Base-by-base conservation (phyloP, 2,329 filamentous ascomycete genomes). In the Penicillium sclerotiorum region DNA sequence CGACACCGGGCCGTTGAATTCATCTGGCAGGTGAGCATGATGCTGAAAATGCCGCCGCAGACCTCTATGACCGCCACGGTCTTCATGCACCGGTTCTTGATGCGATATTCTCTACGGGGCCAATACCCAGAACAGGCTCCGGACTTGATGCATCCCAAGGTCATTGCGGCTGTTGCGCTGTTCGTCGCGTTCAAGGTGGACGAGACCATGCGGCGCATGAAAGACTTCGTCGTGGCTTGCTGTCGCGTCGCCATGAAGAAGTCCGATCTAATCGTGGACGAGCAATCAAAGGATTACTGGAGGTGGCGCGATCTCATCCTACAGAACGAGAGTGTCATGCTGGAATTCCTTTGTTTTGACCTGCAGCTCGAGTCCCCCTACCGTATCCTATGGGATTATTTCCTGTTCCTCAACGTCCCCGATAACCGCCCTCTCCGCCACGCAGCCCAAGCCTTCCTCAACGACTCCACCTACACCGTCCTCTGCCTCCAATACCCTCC, bases 201-300 rank as follows among this genome's bases (percentile, higher is more conserved):
- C 67, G 94, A 99, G 69, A 96, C 95, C 67, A 95, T 91, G 66
- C 87, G 93, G 41, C 96, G 96, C 73, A 96, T 96, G 61, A 95
- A 90, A 64, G 91, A 96, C 58, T 81, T 99, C 52, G 93, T 99
- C 58, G 87, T 96, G 25, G 90, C 92, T 1, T 94, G 95, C 62
- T 94, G 91, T 52, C 90, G 93, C 58, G 90, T 96, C 17, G 94
- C 93, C 22, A 91, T 96, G 71, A 97, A 99, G 75, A 93, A 97
- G 61, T 80, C 90, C 1, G 89, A 90, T 62, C 82, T 96, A 51
- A 79, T 93, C 46, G 89, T 97, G 45, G 94, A 99, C 67, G 94
- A 97, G 72, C 92, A 97, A 71, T 95, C 89, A 60, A 97, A 96
- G 66, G 94, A 99, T 67, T 99, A 94, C 69, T 99, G 94, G 94